A percentile compares a stretch with the other conserved stretches of the same genome.
Evolutionary conservation across 345 rosid species (phyloP).

Genomic region (Salix udensis): DNA sequence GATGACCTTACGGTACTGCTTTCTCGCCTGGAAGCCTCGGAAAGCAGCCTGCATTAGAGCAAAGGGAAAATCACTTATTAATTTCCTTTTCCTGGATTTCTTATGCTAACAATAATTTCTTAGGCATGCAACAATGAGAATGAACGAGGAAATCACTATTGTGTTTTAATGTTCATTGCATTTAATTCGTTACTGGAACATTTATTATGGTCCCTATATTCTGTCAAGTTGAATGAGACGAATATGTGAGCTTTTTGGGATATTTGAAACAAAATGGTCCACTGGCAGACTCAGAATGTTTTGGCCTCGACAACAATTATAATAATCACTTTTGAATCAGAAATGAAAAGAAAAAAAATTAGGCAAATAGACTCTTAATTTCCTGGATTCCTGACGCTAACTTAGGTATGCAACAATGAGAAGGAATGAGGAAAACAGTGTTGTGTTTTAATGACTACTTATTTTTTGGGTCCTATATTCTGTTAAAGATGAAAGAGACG

Average conservation of each 20-base stretch:
- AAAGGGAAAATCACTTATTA: conserved; percentile 2
- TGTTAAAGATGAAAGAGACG: background rate
- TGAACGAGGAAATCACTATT: background rate
- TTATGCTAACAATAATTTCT: background rate
- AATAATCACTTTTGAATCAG: background rate
- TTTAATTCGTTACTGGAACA: too few species aligned
- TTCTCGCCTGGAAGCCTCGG: conserved; percentile 80
- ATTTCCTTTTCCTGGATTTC: background rate
- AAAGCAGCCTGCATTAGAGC: conserved; percentile 63
- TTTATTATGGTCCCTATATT: background rate
- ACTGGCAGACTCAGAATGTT: background rate
- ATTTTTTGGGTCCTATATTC: background rate
- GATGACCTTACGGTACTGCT: conserved; percentile 65
- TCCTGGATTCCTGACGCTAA: background rate
- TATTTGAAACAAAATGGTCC: background rate
- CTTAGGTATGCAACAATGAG: background rate
- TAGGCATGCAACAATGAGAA: background rate
- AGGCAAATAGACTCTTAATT: too few species aligned
- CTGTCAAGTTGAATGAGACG: background rate
- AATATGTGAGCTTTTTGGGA: background rate
- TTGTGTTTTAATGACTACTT: background rate
- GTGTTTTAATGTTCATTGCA: background rate
- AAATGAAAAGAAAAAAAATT: background rate
- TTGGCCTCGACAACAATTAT: background rate
- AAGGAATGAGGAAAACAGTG: background rate